Evolutionary conservation across 345 rosid species (phyloP).

Genomic region (Syzygium jambos): DNA sequence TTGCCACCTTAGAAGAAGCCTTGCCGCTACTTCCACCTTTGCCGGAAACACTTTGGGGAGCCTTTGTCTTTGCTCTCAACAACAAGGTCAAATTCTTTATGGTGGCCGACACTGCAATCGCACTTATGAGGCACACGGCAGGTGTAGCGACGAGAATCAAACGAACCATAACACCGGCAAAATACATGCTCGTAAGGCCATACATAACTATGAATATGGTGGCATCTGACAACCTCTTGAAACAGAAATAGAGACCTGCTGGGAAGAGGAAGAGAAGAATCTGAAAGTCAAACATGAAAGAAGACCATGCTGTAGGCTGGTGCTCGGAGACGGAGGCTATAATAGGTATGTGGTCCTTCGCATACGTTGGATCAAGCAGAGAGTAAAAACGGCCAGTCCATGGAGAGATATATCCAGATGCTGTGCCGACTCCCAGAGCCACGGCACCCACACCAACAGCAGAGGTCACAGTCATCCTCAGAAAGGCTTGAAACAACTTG

Average conservation of each 20-base stretch:
- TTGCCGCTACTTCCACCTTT: slow-evolving; percentile 64
- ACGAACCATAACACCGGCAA: slow-evolving; percentile 99
- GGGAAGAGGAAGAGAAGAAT: slow-evolving; percentile 98
- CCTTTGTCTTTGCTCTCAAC: slow-evolving; percentile 69
- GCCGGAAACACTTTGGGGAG: slow-evolving; percentile 42
- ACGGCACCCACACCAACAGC: slow-evolving; percentile 61
- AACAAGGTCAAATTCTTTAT: slow-evolving; percentile 70
- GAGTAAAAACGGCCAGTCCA: slow-evolving; percentile 99
- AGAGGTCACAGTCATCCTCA: slow-evolving; percentile 73
- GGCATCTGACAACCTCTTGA: slow-evolving; percentile 91
- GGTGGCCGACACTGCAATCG: slow-evolving; percentile 95
- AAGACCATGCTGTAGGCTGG: slow-evolving; percentile 99
- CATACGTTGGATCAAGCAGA: slow-evolving; percentile 93
- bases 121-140: slow-evolving; percentile 92
- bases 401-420: slow-evolving; percentile 97
- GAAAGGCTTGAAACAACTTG: slow-evolving; percentile 78
- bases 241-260: slow-evolving; percentile 98
- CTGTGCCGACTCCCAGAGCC: slow-evolving; percentile 84
- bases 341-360: slow-evolving; percentile 96
- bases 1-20: slow-evolving; percentile 74
- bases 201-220: slow-evolving; percentile 97
- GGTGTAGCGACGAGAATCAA: slow-evolving; percentile 97
- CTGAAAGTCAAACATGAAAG: slow-evolving; percentile 98
- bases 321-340: slow-evolving; percentile 99
- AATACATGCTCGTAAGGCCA: slow-evolving; percentile 98